Base-by-base conservation (phyloP, 1,284 basidiomycete genomes). In the Papiliotrema nemorosa region DNA sequence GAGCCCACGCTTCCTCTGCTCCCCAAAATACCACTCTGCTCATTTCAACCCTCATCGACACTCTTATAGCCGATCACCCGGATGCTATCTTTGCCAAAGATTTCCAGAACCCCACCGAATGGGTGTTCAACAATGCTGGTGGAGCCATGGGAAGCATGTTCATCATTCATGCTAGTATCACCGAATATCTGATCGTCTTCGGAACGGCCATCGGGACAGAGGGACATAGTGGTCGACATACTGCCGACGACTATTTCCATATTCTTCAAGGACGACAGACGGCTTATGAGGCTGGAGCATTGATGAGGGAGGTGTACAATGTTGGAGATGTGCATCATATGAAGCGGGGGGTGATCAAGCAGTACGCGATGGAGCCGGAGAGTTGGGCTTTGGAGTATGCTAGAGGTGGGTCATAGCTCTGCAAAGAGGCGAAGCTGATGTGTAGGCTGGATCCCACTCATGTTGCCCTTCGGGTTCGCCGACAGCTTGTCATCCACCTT, bases 81-180 rank as follows among this genome's bases (percentile, higher is more conserved):
- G 64, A 76, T 34, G 78, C 86, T 45, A 76, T 80, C 13, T 63
- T 91, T 58, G 86, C 87, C 72, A 73, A 80, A 20, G 72, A 87
- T 49, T 75, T 70, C 74, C 60, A 78, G 6, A 78, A 80, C 43
- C 64, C 63, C 20, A 50, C 65, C 37, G 92, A 97, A 67, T 97
- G 94, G 94, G 83, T 97, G 38, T 90, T 96, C 77, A 97, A 87
- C 79, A 98, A 98, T 68, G 94, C 94, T 1, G 94, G 93, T 18
- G 94, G 96, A 47, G 94, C 96, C 0, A 98, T 97, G 94, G 94
- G 90, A 29, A 64, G 64, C 39, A 97, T 98, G 94, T 97, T 90
- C 75, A 82, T 97, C 75, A 88, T 98, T 59, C 93, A 97, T 68
- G 90, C 92, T 16, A 87, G 83, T 73, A 85, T 96, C 64, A 93